These are phyloP conservation scores for Cryptococcus sp. DNA, from an alignment of 1,284 basidiomycete species.

Conservation along the genomic window DNA sequence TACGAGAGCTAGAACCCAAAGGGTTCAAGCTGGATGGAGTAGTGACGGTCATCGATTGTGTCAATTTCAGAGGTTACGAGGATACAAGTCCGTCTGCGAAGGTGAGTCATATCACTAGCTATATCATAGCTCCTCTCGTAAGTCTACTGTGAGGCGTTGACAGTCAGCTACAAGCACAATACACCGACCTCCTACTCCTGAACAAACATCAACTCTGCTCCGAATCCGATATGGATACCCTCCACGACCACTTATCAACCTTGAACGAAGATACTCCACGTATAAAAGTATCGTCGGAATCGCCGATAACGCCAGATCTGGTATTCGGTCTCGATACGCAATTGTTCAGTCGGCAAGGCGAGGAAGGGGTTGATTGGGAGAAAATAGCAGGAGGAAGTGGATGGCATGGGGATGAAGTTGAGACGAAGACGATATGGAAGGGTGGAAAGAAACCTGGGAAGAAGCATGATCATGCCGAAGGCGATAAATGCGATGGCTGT, in stretches of 20 bases:
- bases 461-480: conserved; percentile 13
- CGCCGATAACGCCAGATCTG: conserved; percentile 57
- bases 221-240: conserved; percentile 69
- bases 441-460: conserved; percentile 43
- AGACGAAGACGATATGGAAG: conserved; percentile 62
- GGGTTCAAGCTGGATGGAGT: conserved; percentile 82
- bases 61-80: conserved; percentile 81
- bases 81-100: conserved; percentile 80
- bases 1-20: conserved; percentile 72
- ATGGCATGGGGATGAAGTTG: conserved; percentile 71
- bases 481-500: conserved; percentile 5
- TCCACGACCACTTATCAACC: conserved; percentile 79
- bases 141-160: not conserved
- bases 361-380: conserved; percentile 30
- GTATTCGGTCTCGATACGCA: conserved; percentile 80
- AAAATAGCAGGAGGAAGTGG: conserved; percentile 16
- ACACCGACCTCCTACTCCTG: conserved; percentile 82
- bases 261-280: conserved; percentile 84
- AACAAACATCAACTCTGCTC: conserved; percentile 80
- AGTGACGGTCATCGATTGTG: conserved; percentile 80
- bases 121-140: not conserved
- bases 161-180: conserved; percentile 74
- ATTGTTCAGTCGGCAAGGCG: conserved; percentile 54
- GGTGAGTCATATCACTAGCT: conserved; percentile 12
- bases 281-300: conserved; percentile 53